phyloP scores from a whole-genome alignment of 805 yeast genomes.

The Aciculoconidium aculeatum region DNA sequence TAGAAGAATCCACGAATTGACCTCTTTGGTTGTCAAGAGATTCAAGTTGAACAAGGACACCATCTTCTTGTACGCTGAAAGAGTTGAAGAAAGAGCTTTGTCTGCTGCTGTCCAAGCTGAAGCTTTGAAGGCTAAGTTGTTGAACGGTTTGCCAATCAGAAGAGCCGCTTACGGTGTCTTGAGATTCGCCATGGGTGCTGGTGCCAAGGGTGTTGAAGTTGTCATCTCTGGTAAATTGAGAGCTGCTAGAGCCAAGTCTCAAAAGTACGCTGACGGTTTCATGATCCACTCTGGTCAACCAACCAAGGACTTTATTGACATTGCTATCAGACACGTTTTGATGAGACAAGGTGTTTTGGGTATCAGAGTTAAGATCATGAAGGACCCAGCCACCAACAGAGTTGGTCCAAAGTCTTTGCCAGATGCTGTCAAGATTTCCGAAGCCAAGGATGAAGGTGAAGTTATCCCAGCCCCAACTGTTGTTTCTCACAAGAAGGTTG shows the following conservation, averaged over 20 bases:
- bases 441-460: slow-evolving; percentile 90
- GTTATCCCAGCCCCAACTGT: slow-evolving; percentile 74
- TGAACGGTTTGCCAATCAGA: slow-evolving; percentile 98
- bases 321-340: slow-evolving; percentile 98
- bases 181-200: slow-evolving; percentile 99
- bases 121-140: slow-evolving; percentile 95
- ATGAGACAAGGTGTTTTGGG: slow-evolving; percentile 99
- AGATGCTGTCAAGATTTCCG: slow-evolving; percentile 86
- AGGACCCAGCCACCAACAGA: slow-evolving; percentile 88
- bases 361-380: slow-evolving; percentile 99
- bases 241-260: slow-evolving; percentile 99
- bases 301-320: slow-evolving; percentile 96
- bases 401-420: slow-evolving; percentile 89
- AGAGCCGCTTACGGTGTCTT: slow-evolving; percentile 99
- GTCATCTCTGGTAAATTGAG: slow-evolving; percentile 99
- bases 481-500: slow-evolving; percentile 54
- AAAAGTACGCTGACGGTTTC: slow-evolving; percentile 99
- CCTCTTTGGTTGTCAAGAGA: slow-evolving; percentile 97
- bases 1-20: slow-evolving; percentile 98
- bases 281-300: slow-evolving; percentile 99
- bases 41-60: slow-evolving; percentile 93
- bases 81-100: slow-evolving; percentile 98
- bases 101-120: slow-evolving; percentile 99
- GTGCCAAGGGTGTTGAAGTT: slow-evolving; percentile 99
- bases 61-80: slow-evolving; percentile 94